Evolutionary conservation across 2,329 filamentous ascomycete genomes (phyloP).

Genomic region (Alternaria panax): DNA sequence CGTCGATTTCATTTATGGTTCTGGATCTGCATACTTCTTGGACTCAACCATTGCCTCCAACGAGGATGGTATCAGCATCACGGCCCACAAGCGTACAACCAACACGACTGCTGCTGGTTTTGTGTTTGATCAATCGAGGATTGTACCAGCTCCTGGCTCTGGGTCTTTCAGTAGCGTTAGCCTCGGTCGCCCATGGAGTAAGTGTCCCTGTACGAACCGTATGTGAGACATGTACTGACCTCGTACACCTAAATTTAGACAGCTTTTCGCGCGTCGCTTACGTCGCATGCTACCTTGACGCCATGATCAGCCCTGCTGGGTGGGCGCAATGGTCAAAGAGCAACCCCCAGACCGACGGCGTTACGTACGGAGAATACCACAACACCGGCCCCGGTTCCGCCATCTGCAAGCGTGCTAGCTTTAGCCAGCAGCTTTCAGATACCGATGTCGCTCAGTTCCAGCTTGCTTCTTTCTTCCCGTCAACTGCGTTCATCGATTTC

Average conservation of each 20-base stretch:
- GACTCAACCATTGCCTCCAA: slow-evolving; percentile 49
- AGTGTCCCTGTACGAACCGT: too few relatives aligned
- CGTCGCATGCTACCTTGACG: slow-evolving; percentile 27
- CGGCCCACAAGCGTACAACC: slow-evolving; percentile 51
- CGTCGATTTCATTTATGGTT: slow-evolving; percentile 56
- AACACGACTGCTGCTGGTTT: slow-evolving; percentile 50
- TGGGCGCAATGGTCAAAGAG: slow-evolving; percentile 33
- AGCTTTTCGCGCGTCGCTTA: slow-evolving; percentile 28
- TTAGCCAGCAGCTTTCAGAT: slow-evolving; percentile 50
- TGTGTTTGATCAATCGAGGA: slow-evolving; percentile 49
- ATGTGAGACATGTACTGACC: too few relatives aligned
- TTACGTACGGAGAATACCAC: slow-evolving; percentile 43
- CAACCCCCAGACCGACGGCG: slow-evolving; percentile 26
- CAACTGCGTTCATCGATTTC: slow-evolving; percentile 54
- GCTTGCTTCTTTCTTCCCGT: slow-evolving; percentile 52
- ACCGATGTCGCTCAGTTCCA: slow-evolving; percentile 50
- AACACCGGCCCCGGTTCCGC: slow-evolving; percentile 49
- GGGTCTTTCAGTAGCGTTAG: slow-evolving; percentile 42
- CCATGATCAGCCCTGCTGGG: slow-evolving; percentile 27
- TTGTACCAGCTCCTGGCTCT: slow-evolving; percentile 38
- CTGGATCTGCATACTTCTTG: slow-evolving; percentile 56
- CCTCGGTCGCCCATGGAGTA: slow-evolving; percentile 35
- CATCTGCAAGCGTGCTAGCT: slow-evolving; percentile 43
- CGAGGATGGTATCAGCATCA: slow-evolving; percentile 47
- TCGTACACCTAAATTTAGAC: too few relatives aligned